These are phyloP conservation scores for Lophium mytilinum DNA, from an alignment of 495 filamentous ascomycete genomes.

Conservation along the genomic window DNA sequence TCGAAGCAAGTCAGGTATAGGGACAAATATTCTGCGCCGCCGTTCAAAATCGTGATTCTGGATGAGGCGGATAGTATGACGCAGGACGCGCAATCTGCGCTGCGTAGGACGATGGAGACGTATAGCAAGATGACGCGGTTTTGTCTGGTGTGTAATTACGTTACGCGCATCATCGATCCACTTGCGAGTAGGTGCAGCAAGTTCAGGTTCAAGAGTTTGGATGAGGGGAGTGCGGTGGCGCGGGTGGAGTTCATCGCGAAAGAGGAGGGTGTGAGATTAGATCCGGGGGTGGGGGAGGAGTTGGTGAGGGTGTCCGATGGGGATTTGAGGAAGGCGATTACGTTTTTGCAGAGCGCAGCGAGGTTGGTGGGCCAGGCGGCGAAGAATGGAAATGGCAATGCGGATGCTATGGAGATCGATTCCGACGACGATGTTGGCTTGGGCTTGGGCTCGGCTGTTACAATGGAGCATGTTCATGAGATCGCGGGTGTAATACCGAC, in stretches of 20 bases:
- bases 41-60: constrained; percentile 96
- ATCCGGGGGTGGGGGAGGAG: constrained; percentile 70
- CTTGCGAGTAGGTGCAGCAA: constrained; percentile 89
- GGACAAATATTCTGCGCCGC: constrained; percentile 80
- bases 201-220: constrained; percentile 94
- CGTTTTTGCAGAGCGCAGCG: constrained; percentile 87
- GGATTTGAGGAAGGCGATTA: constrained; percentile 91
- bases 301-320: constrained; percentile 85
- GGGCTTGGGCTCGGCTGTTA: constrained; percentile 40
- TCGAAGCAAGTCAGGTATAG: constrained; percentile 47
- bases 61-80: constrained; percentile 99
- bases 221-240: constrained; percentile 67
- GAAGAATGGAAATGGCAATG: constrained; percentile 40
- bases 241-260: constrained; percentile 72
- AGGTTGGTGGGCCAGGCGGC: constrained; percentile 57
- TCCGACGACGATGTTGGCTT: constrained; percentile 29
- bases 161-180: constrained; percentile 95
- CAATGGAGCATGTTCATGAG: constrained; percentile 75
- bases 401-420: constrained; percentile 46
- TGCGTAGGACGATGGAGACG: constrained; percentile 94
- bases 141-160: constrained; percentile 97
- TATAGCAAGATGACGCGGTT: constrained; percentile 95
- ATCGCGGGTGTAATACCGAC: constrained; percentile 92
- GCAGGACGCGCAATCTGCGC: constrained; percentile 89
- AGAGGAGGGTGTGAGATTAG: constrained; percentile 63